Conservation (phyloP, 2,329 filamentous ascomycete species). For the Cercospora brassicicola region DNA sequence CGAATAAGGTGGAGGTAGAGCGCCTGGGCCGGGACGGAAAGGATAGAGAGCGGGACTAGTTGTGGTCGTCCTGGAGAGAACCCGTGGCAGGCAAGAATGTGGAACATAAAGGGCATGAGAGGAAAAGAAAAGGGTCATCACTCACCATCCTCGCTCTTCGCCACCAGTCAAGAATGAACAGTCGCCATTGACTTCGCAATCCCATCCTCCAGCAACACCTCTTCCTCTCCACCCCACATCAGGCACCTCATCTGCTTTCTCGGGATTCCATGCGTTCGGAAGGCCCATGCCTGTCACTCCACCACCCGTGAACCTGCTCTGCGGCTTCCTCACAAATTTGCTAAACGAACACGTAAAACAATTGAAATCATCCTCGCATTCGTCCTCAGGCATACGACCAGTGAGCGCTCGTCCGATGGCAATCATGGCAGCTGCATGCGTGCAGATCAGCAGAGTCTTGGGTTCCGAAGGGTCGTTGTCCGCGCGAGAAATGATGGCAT, state of each 20-base stretch:
- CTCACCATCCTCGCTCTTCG: conserved; percentile 84
- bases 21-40: neutral
- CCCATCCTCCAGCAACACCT: conserved; percentile 76
- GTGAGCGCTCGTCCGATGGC: conserved; percentile 80
- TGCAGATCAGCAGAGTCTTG: conserved; percentile 74
- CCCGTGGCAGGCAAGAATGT: neutral
- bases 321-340: conserved; percentile 58
- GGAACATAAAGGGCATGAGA: neutral
- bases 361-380: conserved; percentile 74
- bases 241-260: conserved; percentile 42
- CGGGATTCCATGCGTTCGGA: conserved; percentile 32
- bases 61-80: neutral
- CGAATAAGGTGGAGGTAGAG: neutral
- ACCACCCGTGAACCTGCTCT: conserved; percentile 19
- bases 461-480: conserved; percentile 65
- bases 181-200: conserved; percentile 76
- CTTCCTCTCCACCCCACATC: conserved; percentile 58
- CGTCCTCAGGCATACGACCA: conserved; percentile 69
- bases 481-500: conserved; percentile 68
- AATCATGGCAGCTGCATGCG: conserved; percentile 88
- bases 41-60: neutral
- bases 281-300: conserved; percentile 6
- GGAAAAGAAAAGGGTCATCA: conserved; percentile 23
- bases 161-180: conserved; percentile 78
- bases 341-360: conserved; percentile 82